These are phyloP conservation scores for Hydnomerulius pinastri DNA, from an alignment of 768 basidiomycete genomes.

Conservation along the genomic window DNA sequence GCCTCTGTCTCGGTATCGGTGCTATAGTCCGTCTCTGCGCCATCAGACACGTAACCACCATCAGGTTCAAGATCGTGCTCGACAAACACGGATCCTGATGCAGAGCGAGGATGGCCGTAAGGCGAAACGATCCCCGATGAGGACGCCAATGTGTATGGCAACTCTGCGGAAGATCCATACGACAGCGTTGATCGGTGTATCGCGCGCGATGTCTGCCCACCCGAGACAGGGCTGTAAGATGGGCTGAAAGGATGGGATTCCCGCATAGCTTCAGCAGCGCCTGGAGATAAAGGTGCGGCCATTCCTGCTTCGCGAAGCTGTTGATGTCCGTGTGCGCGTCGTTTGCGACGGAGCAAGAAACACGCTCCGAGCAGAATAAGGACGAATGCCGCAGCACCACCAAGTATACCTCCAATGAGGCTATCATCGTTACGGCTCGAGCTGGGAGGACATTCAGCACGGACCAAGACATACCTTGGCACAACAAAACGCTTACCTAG, in stretches of 20 bases:
- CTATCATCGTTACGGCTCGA: neutral
- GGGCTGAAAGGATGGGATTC: neutral
- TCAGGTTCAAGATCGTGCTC: neutral
- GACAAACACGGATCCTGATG: neutral
- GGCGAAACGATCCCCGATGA: neutral
- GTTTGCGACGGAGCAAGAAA: neutral
- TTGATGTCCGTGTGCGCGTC: neutral
- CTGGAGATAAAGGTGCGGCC: neutral
- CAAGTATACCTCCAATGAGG: slow-evolving; percentile 7
- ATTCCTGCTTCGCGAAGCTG: neutral
- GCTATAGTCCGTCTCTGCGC: neutral
- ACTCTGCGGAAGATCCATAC: slow-evolving; percentile 1
- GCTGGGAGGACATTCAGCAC: neutral
- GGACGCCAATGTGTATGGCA: neutral
- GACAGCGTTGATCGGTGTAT: neutral
- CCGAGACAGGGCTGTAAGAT: neutral
- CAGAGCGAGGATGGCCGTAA: neutral
- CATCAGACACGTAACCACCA: neutral
- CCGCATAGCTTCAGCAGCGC: neutral
- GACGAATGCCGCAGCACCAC: slow-evolving; percentile 1
- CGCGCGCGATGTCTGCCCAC: neutral
- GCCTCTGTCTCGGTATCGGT: neutral
- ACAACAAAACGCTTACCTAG: neutral
- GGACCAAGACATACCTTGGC: neutral
- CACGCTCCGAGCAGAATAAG: neutral